A percentile compares a stretch with the other conserved stretches of the same genome.
phyloP scores from a whole-genome alignment of 2,329 filamentous ascomycete species.

The Microdochium nivale region DNA sequence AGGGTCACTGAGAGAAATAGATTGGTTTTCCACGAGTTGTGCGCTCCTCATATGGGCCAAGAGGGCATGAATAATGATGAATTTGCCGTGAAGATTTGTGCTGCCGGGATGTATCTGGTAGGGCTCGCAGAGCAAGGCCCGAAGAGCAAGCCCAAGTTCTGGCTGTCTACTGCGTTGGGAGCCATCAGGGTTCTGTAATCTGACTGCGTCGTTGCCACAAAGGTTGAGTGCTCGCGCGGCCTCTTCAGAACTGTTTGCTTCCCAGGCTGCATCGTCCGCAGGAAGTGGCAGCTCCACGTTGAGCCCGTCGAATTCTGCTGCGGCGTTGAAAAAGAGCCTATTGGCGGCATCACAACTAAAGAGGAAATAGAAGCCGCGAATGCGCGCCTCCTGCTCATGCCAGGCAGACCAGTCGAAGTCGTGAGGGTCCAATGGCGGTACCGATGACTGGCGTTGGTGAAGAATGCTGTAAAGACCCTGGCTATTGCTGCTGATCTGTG shows the following conservation, averaged over 20 bases:
- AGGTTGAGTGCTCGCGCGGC: constrained; percentile 60
- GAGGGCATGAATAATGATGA: constrained; percentile 63
- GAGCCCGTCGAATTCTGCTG: constrained; percentile 52
- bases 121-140: constrained; percentile 49
- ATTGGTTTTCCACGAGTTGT: constrained; percentile 29
- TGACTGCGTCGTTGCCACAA: constrained; percentile 45
- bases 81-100: constrained; percentile 67
- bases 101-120: constrained; percentile 53
- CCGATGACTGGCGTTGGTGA: constrained; percentile 45
- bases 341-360: constrained; percentile 57
- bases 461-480: constrained; percentile 46
- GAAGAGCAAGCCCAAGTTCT: constrained; percentile 52
- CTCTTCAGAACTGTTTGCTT: constrained; percentile 47
- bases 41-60: constrained; percentile 48
- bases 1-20: constrained; percentile 29
- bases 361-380: constrained; percentile 55
- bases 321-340: constrained; percentile 63
- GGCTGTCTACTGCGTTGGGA: constrained; percentile 57
- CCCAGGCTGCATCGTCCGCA: constrained; percentile 66
- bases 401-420: constrained; percentile 58
- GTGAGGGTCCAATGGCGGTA: constrained; percentile 35
- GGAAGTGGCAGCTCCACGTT: constrained; percentile 63
- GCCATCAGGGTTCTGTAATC: constrained; percentile 49
- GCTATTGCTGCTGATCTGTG: constrained; percentile 42
- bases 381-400: constrained; percentile 64